Evolutionary conservation across 1,139 yeast genomes (phyloP), one percentile per base, ranked within the genome.

Genomic region (Saccharomyces hybrid): DNA sequence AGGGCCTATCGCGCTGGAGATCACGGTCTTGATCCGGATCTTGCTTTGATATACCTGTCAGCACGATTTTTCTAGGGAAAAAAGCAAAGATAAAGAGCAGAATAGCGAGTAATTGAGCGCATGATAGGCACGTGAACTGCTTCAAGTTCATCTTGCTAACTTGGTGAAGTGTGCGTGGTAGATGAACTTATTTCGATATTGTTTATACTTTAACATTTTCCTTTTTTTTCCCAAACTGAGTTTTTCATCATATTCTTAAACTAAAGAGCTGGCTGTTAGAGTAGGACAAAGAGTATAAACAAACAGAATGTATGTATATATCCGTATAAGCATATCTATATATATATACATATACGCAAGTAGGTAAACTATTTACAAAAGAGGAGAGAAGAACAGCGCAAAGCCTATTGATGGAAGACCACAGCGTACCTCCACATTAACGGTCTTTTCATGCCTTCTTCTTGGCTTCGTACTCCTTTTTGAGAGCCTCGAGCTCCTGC

Each of bases 401-500:
- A 11, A 11, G 50, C 13, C 48, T 3, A 19, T 25, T 19, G 13
- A 13, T 26, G 46, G 48, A 48, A 31, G 19, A 19, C 31, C 28
- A 38, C n/a, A 48, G 47, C 46, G 26, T 47, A 32, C 41, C 38
- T 27, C 34, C 29, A 16, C 31, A 11, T 47, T 28, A 48, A 41
- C 57, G 57, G 27, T 57, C 53, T 41, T 67, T 66, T 38, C 63
- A 59, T 48, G 70, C 69, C 62, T 76, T 74, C 63, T 74, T 76
- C 51, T 80, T 84, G 51, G 54, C 55, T 53, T 64, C 68, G 64
- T 85, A 85, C 68, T 88, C 93, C 67, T 78, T 76, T 71, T 79
- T 83, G 73, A 91, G 79, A 71, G 81, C 78, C 54, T 79, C 80
- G 68, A 91, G 78, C 68, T 89, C 95, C 54, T 78, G 83, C 57